Base-by-base conservation (phyloP, 1,284 basidiomycete genomes). In the Heterobasidion parviporum region DNA sequence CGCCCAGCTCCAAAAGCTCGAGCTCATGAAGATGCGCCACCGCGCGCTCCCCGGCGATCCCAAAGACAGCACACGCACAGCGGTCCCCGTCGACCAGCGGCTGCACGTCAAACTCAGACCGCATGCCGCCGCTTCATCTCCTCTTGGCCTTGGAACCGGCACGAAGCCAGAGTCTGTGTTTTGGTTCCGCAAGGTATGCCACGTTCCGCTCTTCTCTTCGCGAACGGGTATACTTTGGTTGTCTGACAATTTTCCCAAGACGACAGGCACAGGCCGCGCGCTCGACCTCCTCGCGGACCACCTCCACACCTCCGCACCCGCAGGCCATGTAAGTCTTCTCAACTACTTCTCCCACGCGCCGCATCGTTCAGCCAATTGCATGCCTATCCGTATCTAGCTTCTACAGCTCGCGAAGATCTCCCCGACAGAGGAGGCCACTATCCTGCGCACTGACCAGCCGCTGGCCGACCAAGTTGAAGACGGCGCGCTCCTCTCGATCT, bases 1-100 rank as follows among this genome's bases (percentile, higher is more conserved):
- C 14, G 79, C 76, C 0, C 79, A 82, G 60, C 67, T 76, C 53
- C 73, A 75, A 54, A 81, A 81, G 62, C 68, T 89, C 10, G 78
- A 83, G 62, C 63, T 83, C 8, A 87, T 91, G 78, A 87, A 82
- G 64, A 79, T 90, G 77, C 80, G 83, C 53, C 87, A 87, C 64
- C 75, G 72, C 52, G 89, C 89, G 10, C 62, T 72, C 44, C 79
- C 88, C 6, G 81, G 73, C 3, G 83, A 90, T 62, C 73, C 77
- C 10, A 81, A 75, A 62, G 80, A 83, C 62, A 76, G 71, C 53
- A 55, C 65, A 2, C 68, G 72, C 15, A 67, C 70, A 18, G n/a
- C 26, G n/a, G 68, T 82, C 4, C 71, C 80, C 32, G 60, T 79
- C 26, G 74, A 78, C 43, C 73, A 86, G 56, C 79, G 86, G 32